These are phyloP conservation scores for Lactuca sativa DNA, from an alignment of 129 eudicot species.

Conservation along the genomic window DNA sequence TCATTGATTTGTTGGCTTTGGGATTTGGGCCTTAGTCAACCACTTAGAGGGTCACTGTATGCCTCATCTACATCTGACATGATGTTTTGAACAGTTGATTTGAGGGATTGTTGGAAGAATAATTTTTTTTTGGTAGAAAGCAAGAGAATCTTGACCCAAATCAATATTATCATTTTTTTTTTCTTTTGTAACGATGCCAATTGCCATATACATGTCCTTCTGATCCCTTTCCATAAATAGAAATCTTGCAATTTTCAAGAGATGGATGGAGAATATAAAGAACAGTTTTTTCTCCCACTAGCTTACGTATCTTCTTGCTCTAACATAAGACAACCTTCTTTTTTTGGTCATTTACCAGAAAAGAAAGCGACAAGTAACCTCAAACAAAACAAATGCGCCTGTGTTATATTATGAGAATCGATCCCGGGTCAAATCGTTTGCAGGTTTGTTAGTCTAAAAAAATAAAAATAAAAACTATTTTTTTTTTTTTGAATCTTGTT, in stretches of 20 bases:
- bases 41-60: too few relatives aligned
- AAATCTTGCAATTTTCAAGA: slow-evolving; percentile 2
- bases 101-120: not conserved
- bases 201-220: not conserved
- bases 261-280: not conserved
- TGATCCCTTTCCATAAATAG: not conserved
- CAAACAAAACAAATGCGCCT: slow-evolving; percentile 51
- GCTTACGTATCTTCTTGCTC: not conserved
- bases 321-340: not conserved
- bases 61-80: too few relatives aligned
- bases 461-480: not conserved
- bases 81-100: not conserved
- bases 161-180: not conserved
- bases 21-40: too few relatives aligned
- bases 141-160: not conserved
- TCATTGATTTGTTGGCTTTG: too few relatives aligned
- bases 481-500: slow-evolving; percentile 7
- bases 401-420: slow-evolving; percentile 53
- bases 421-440: slow-evolving; percentile 5
- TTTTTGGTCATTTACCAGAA: slow-evolving; percentile 37
- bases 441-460: slow-evolving; percentile 18
- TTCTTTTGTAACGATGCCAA: not conserved
- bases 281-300: not conserved
- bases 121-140: too few relatives aligned
- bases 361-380: slow-evolving; percentile 41